Evolutionary conservation across 1,284 basidiomycete genomes (phyloP), one percentile per base, ranked within the genome.

Genomic region (Irpex sp.): DNA sequence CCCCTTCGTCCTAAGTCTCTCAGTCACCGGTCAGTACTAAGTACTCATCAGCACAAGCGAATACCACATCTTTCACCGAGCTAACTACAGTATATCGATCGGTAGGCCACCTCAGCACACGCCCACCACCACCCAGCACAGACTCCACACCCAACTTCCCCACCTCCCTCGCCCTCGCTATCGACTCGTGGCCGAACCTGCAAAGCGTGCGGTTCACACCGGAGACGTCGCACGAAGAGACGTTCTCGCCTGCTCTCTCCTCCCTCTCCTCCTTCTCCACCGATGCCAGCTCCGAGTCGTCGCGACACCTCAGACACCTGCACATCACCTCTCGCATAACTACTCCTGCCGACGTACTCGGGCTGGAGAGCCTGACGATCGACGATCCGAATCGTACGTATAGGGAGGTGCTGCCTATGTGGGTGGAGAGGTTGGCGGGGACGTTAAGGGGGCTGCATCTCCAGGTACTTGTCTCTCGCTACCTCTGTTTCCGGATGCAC

Each of bases 1-100:
- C 3, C 61, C 61, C 2, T 70, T 78, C 62, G 83, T 85, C 1
- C 68, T 73, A 13, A 69, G 73, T 47, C 69, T 85, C 8, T 76
- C 79, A 70, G 75, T 85, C 56, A 74, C 74, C 17, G 49, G 49
- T 52, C 15, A 13, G 49, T 52, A 52, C 9, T 17, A 4, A 34
- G 6, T 0, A 34, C 0, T n/a, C n/a, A n/a, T n/a, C n/a, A n/a
- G n/a, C 31, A 6, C 17, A 17, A 13, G 44, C 17, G 44, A 5
- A 15, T 4, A 0, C 44, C 11, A 47, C 44, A 0, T 5, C 4
- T 47, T 47, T 4, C 44, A 47, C 44, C 11, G 0, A 15, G 44
- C 11, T 47, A 17, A 47, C 13, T 7, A 47, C 44, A 47, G 7
- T 15, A 17, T 17, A 47, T 13, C 4, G 44, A 15, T 47, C 44